These are phyloP conservation scores for Epichloe baconii DNA, from an alignment of 2,329 filamentous ascomycete genomes.

Conservation along the genomic window DNA sequence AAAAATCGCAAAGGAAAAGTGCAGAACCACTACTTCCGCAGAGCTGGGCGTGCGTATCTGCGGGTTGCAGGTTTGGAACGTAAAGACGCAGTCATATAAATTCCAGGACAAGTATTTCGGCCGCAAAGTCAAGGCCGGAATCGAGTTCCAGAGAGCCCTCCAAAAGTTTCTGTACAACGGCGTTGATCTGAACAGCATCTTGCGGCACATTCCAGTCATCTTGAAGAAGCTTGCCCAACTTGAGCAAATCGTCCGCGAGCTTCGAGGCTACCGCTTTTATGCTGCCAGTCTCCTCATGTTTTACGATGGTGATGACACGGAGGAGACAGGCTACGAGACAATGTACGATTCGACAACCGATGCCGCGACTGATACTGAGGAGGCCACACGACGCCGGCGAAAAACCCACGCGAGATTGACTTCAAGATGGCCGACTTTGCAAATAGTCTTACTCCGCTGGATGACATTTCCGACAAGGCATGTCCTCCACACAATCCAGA, in stretches of 20 bases:
- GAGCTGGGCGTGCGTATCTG: slow-evolving; percentile 88
- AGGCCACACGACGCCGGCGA: slow-evolving; percentile 31
- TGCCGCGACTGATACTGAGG: slow-evolving; percentile 44
- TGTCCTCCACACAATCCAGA: slow-evolving; percentile 75
- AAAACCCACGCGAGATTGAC: slow-evolving; percentile 55
- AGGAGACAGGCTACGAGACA: slow-evolving; percentile 34
- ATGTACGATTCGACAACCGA: slow-evolving; percentile 45
- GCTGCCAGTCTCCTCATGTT: slow-evolving; percentile 90
- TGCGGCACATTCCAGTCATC: slow-evolving; percentile 77
- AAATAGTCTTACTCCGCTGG: slow-evolving; percentile 86
- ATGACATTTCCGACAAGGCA: slow-evolving; percentile 45
- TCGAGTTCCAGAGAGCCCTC: slow-evolving; percentile 78
- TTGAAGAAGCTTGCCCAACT: slow-evolving; percentile 72
- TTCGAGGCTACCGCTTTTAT: slow-evolving; percentile 87
- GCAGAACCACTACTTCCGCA: slow-evolving; percentile 78
- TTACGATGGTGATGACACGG: slow-evolving; percentile 71
- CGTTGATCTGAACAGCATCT: slow-evolving; percentile 63
- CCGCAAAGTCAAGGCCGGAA: slow-evolving; percentile 71
- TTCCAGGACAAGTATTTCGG: slow-evolving; percentile 99
- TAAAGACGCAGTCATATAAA: slow-evolving; percentile 67
- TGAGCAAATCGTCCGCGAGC: slow-evolving; percentile 65
- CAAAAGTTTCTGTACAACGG: slow-evolving; percentile 88
- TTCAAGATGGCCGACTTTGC: slow-evolving; percentile 98
- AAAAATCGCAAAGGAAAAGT: slow-evolving; percentile 86
- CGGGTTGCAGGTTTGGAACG: slow-evolving; percentile 93